Conservation (phyloP, 306 rosid genomes). For the Amphicarpaea edgeworthii region DNA sequence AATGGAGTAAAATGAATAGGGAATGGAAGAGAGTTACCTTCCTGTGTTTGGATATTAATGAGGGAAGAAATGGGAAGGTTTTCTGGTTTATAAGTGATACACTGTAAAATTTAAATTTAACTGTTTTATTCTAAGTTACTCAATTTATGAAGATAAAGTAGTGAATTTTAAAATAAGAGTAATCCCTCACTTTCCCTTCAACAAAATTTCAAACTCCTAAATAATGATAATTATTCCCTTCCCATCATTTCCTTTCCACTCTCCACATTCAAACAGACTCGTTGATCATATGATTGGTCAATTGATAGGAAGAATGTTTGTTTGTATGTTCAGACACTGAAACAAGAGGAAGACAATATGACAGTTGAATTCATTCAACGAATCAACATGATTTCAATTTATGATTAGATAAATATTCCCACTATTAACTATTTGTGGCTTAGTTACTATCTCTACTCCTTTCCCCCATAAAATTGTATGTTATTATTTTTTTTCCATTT, state of each 20-base stretch:
- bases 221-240: conserved; percentile 1
- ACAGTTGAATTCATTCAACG: conserved; percentile 34
- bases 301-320: neutral
- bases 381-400: conserved; percentile 1
- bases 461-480: conserved; percentile 9
- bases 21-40: neutral
- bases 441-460: neutral
- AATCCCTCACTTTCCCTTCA: conserved; percentile 10
- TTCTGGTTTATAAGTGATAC: neutral
- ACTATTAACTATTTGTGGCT: neutral
- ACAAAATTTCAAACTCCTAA: conserved; percentile 4
- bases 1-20: conserved; percentile 17
- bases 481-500: conserved; percentile 29
- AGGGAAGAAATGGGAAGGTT: conserved; percentile 29
- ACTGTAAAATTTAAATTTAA: conserved; percentile 24
- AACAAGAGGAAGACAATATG: conserved; percentile 26
- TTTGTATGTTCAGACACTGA: neutral
- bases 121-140: conserved; percentile 7
- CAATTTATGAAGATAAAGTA: conserved; percentile 19
- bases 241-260: conserved; percentile 2
- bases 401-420: conserved; percentile 21
- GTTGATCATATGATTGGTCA: neutral
- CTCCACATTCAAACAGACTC: neutral
- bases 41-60: conserved; percentile 7
- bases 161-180: neutral